These are phyloP conservation scores for Phytophthora foliorum DNA, from an alignment of 352 stramenopile species.

Conservation along the genomic window DNA sequence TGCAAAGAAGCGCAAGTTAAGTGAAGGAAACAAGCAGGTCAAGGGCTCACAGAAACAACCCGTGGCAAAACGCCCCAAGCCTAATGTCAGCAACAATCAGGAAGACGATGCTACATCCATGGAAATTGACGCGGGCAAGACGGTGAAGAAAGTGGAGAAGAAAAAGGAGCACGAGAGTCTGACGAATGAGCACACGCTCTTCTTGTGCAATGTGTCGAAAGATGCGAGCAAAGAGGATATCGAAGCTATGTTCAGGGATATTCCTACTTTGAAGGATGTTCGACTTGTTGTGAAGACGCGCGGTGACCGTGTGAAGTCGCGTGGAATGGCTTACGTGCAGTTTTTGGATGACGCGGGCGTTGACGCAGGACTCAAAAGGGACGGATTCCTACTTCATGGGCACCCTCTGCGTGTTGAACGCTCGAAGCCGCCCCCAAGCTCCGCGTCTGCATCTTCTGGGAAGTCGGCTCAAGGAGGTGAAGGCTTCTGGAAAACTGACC, in stretches of 20 bases:
- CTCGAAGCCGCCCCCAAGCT: constrained; percentile 50
- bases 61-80: constrained; percentile 40
- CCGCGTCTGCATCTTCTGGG: constrained; percentile 13
- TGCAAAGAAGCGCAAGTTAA: constrained; percentile 35
- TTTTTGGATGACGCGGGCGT: constrained; percentile 61
- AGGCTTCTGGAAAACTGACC: constrained; percentile 57
- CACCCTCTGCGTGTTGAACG: constrained; percentile 60
- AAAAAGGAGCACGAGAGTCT: constrained; percentile 45
- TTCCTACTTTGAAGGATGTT: constrained; percentile 62
- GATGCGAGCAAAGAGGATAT: constrained; percentile 63
- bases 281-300: constrained; percentile 74
- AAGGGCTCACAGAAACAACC: constrained; percentile 20
- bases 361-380: constrained; percentile 35
- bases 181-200: constrained; percentile 75
- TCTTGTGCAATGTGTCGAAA: constrained; percentile 76
- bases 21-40: constrained; percentile 14
- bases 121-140: constrained; percentile 12
- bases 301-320: constrained; percentile 65
- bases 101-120: neutral
- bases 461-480: constrained; percentile 18
- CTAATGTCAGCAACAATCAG: neutral
- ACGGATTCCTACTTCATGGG: constrained; percentile 47
- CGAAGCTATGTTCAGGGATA: constrained; percentile 55
- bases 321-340: constrained; percentile 83
- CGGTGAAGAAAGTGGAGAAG: constrained; percentile 29